These are phyloP conservation scores for Petunia secreta DNA, from an alignment of 257 asterid genomes.

Conservation along the genomic window DNA sequence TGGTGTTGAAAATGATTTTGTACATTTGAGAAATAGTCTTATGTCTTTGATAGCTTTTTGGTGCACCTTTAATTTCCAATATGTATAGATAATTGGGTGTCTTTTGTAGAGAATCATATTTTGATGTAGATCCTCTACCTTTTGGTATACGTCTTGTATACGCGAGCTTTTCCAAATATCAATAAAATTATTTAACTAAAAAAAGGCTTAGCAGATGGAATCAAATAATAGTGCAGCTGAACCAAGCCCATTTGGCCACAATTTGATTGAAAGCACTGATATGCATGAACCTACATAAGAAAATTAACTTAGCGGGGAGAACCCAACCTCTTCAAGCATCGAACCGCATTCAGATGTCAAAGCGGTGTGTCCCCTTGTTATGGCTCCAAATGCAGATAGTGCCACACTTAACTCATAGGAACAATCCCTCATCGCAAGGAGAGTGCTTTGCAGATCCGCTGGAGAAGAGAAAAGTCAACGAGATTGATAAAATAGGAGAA, in stretches of 20 bases:
- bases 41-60: too few relatives aligned
- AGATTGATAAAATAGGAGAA: constrained; percentile 18
- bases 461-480: constrained; percentile 31
- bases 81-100: too few relatives aligned
- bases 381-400: constrained; percentile 73
- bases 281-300: constrained; percentile 21
- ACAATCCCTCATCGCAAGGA: constrained; percentile 87
- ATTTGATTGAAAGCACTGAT: constrained; percentile 12
- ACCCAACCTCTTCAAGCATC: constrained; percentile 94
- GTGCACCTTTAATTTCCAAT: too few relatives aligned
- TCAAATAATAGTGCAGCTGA: not conserved
- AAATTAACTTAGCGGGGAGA: constrained; percentile 28
- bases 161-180: too few relatives aligned
- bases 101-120: too few relatives aligned
- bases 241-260: constrained; percentile 17
- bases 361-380: constrained; percentile 79
- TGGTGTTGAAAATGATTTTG: too few relatives aligned
- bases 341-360: constrained; percentile 99
- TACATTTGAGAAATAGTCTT: too few relatives aligned
- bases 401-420: constrained; percentile 82
- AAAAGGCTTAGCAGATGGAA: constrained; percentile 22
- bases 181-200: too few relatives aligned
- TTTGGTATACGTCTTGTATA: too few relatives aligned
- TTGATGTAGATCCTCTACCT: too few relatives aligned
- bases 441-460: constrained; percentile 90